Conservation (phyloP, 2,329 filamentous ascomycete species). For the Annulohypoxylon truncatum region DNA sequence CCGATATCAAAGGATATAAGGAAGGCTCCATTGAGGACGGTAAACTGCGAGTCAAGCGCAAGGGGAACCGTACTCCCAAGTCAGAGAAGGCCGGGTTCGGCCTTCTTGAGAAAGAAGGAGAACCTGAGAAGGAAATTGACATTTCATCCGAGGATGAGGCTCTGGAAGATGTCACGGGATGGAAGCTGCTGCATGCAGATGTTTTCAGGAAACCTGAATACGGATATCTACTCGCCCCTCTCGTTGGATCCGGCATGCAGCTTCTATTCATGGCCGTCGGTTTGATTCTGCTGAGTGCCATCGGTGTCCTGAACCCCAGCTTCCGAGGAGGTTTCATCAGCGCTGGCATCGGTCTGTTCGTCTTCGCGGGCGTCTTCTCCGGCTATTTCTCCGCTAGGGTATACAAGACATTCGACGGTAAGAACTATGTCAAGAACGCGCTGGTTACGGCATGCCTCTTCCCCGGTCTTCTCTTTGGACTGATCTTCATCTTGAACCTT, state of each 20-base stretch:
- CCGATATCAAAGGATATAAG: conserved; percentile 80
- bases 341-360: conserved; percentile 83
- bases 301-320: conserved; percentile 85
- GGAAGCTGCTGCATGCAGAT: conserved; percentile 90
- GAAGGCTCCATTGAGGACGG: conserved; percentile 75
- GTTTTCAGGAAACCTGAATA: conserved; percentile 81
- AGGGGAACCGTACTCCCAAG: conserved; percentile 59
- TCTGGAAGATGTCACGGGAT: conserved; percentile 84
- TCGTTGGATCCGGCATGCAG: conserved; percentile 88
- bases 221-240: conserved; percentile 79
- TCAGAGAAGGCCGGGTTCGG: conserved; percentile 65
- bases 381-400: conserved; percentile 88
- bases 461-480: conserved; percentile 79
- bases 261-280: conserved; percentile 84
- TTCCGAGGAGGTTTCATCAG: conserved; percentile 92
- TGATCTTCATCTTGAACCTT: conserved; percentile 83
- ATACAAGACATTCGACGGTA: conserved; percentile 84
- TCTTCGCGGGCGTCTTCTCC: conserved; percentile 85
- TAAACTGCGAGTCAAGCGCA: conserved; percentile 66
- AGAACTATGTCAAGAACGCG: conserved; percentile 80
- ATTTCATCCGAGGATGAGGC: conserved; percentile 75
- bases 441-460: conserved; percentile 81
- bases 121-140: conserved; percentile 65
- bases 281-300: conserved; percentile 76
- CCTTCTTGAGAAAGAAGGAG: conserved; percentile 69